Base-by-base conservation (phyloP, 768 basidiomycete genomes). In the Termitomyces sp. region DNA sequence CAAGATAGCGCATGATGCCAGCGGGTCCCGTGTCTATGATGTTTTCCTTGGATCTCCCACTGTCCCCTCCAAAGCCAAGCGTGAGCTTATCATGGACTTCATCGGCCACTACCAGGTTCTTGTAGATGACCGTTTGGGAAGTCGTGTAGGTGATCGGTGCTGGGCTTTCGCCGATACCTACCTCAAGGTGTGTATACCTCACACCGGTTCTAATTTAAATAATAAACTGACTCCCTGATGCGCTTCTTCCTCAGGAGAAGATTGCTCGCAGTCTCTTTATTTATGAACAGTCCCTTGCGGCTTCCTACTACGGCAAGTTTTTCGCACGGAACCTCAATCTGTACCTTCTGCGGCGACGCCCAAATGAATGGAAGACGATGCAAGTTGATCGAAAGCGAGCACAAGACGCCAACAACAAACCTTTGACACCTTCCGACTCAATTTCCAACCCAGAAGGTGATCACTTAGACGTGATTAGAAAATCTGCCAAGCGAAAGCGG, bases 161-260 rank as follows among this genome's bases (percentile, higher is more conserved):
- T 98, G 94, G 93, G 84, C 81, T 1, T 85, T 83, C 61, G 87
- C 91, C n/a, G 97, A 99, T 73, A 88, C 92, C 1, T 98, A 91
- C 72, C 81, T 97, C 63, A 95, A 90, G 78, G 94, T 95, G 61
- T 24, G 78, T 68, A 20, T 34, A 24, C 9, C 4, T 20, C 7
- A 22, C n/a, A 34, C 24, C 22, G 49, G 31, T 20, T 48, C 5
- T 3, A 30, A 49, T 36, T 8, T 16, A 41, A 27, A 27, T 27
- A 24, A 6, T 15, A 15, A 22, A 37, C 27, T 59, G 18, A 55
- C 33, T n/a, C 42, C 13, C 20, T 16, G n/a, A 41, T 20, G 22
- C 20, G 16, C 55, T 48, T 52, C 33, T 55, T 44, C 31, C 22
- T 20, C 63, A 96, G 93, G 95, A 97, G 75, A 96, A 95, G 72